Evolutionary conservation across 768 basidiomycete genomes (phyloP).

Genomic region (Tremella yokohamensis): DNA sequence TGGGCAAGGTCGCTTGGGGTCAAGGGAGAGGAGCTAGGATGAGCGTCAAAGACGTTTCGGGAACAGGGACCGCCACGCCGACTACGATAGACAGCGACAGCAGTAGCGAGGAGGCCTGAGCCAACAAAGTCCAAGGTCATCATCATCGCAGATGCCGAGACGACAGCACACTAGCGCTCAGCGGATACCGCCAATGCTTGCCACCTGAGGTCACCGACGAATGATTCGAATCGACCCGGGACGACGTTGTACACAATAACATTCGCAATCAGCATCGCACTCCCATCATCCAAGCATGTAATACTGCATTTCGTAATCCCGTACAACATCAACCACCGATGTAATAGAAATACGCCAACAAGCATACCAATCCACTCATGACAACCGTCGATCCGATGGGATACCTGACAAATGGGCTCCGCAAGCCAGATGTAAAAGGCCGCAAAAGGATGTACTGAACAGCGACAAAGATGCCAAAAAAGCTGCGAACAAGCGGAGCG

Average conservation of each 20-base stretch:
- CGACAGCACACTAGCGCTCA: no score
- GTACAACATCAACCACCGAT: background rate
- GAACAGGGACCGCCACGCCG: background rate
- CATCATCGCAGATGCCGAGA: no score
- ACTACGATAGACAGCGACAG: background rate
- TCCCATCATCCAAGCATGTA: no score
- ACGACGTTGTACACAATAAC: no score
- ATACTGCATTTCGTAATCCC: no score
- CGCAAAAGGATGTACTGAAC: slow-evolving; percentile 5
- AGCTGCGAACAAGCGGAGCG: slow-evolving; percentile 3
- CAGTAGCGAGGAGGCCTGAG: no score
- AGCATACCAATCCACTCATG: background rate
- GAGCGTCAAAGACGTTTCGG: slow-evolving; percentile 15
- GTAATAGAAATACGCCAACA: slow-evolving; percentile 6
- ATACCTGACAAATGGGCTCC: slow-evolving; percentile 2
- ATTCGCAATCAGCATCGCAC: no score
- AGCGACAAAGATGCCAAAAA: slow-evolving; percentile 6
- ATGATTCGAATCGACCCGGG: no score
- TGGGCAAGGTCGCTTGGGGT: slow-evolving; percentile 32
- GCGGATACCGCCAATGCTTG: no score
- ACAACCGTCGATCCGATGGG: background rate
- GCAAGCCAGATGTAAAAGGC: background rate
- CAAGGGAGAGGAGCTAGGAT: slow-evolving; percentile 34
- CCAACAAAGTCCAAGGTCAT: no score
- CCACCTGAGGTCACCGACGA: no score